Evolutionary conservation across 2,329 filamentous ascomycete species (phyloP).

Genomic region (Neopestalotiopsis sp.): DNA sequence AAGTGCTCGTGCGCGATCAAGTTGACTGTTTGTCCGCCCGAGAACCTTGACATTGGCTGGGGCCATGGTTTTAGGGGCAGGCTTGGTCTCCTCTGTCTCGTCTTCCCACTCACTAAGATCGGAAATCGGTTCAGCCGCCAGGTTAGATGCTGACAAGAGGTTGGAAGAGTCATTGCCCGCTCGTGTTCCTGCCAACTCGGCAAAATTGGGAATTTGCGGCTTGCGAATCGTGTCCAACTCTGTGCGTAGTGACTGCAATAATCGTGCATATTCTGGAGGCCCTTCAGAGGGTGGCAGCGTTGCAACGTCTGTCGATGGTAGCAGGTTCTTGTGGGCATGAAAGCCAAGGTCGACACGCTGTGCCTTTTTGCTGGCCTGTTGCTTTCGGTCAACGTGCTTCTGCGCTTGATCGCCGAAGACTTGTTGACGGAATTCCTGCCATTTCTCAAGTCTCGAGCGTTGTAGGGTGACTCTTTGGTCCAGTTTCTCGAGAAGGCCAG

Average conservation of each 20-base stretch:
- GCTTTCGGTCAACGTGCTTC: slow-evolving; percentile 28
- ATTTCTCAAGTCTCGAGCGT: slow-evolving; percentile 70
- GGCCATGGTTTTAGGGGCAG: slow-evolving; percentile 22
- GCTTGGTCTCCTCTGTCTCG: slow-evolving; percentile 36
- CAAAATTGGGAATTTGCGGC: slow-evolving; percentile 35
- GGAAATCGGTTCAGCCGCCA: slow-evolving; percentile 43
- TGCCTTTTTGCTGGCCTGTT: slow-evolving; percentile 31
- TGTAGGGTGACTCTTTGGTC: slow-evolving; percentile 72
- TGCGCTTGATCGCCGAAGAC: slow-evolving; percentile 46
- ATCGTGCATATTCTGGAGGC: slow-evolving; percentile 47
- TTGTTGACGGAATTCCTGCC: slow-evolving; percentile 70
- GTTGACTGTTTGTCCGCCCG: slow-evolving; percentile 1
- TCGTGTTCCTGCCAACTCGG: slow-evolving; percentile 27
- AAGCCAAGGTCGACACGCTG: slow-evolving; percentile 61
- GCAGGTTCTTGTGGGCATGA: slow-evolving; percentile 55
- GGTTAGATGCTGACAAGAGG: slow-evolving; percentile 13
- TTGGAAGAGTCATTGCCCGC: slow-evolving; percentile 14
- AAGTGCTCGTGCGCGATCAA: not conserved
- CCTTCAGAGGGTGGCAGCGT: slow-evolving; percentile 28
- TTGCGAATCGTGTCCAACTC: slow-evolving; percentile 43
- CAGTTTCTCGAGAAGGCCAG: slow-evolving; percentile 72
- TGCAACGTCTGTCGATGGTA: slow-evolving; percentile 36
- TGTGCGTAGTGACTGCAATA: slow-evolving; percentile 48
- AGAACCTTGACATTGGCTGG: slow-evolving; percentile 12
- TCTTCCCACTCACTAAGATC: slow-evolving; percentile 62